phyloP scores from a whole-genome alignment of 768 basidiomycete species.

The Termitomyces sp. region DNA sequence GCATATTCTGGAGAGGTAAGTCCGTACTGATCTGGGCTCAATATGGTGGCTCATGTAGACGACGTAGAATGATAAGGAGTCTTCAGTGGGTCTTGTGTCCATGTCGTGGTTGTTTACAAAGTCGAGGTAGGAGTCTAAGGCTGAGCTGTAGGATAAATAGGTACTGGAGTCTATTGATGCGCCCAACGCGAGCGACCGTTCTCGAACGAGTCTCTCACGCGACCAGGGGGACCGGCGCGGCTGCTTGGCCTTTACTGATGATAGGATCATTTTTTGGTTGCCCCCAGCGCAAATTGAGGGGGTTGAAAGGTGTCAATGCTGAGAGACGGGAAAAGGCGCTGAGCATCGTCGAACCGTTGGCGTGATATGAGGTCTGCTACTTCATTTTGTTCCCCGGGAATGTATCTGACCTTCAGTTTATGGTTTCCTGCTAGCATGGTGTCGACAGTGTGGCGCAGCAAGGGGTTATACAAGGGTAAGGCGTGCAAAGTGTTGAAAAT shows the following conservation, averaged over 20 bases:
- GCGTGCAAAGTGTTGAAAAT: neutral
- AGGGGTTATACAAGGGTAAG: neutral
- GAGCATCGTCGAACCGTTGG: too few species aligned
- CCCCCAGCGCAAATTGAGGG: neutral
- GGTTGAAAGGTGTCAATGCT: neutral
- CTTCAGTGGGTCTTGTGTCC: too few species aligned
- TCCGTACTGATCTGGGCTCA: neutral
- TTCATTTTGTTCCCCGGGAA: neutral
- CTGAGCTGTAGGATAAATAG: neutral
- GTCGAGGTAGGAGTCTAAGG: too few species aligned
- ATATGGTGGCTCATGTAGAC: too few species aligned
- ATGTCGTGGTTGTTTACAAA: neutral
- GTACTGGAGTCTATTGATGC: neutral
- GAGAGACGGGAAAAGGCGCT: too few species aligned
- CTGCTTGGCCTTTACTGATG: neutral
- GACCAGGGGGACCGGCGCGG: fast-evolving
- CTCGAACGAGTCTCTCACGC: neutral
- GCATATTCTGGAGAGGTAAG: neutral
- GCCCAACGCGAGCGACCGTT: neutral
- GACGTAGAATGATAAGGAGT: too few species aligned
- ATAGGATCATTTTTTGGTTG: neutral
- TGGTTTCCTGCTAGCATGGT: fast-evolving
- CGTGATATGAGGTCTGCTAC: neutral
- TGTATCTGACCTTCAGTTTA: neutral
- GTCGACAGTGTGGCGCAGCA: neutral